A percentile compares a stretch with the other conserved stretches of the same genome.
These are phyloP conservation scores for Xerocomus potaroensis DNA, from an alignment of 768 basidiomycete genomes.

Conservation along the genomic window DNA sequence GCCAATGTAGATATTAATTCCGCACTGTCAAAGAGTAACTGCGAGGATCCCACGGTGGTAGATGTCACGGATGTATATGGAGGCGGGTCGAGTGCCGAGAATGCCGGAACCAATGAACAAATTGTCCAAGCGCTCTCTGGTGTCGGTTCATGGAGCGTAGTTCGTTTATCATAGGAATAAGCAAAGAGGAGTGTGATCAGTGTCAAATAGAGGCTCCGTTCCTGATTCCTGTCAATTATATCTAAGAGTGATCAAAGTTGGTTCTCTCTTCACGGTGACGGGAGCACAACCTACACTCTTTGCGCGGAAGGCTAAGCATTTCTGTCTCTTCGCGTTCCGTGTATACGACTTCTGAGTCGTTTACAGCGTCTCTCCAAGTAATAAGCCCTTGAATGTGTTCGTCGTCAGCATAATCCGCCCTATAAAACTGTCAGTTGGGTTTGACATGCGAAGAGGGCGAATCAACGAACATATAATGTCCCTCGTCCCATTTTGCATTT, in stretches of 20 bases:
- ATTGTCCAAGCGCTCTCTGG: conserved; percentile 90
- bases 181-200: conserved; percentile 71
- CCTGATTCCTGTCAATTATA: conserved; percentile 52
- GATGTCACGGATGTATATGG: conserved; percentile 35
- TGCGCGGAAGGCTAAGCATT: conserved; percentile 54
- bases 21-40: conserved; percentile 32
- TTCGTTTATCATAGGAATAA: conserved; percentile 78
- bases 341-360: conserved; percentile 43
- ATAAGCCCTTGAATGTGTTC: conserved; percentile 71
- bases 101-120: conserved; percentile 63
- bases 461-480: conserved; percentile 71
- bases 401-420: conserved; percentile 79
- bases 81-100: conserved; percentile 78
- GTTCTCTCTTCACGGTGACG: background rate
- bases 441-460: background rate
- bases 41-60: conserved; percentile 5
- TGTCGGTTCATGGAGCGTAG: conserved; percentile 74
- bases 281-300: conserved; percentile 42
- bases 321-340: conserved; percentile 67
- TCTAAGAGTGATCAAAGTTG: conserved; percentile 43
- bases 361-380: conserved; percentile 58
- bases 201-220: conserved; percentile 61
- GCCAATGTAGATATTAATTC: conserved; percentile 51
- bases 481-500: conserved; percentile 76
- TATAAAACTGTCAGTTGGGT: conserved; percentile 26